Conservation (phyloP, 257 asterid genomes). For the Jacaranda mimosifolia region DNA sequence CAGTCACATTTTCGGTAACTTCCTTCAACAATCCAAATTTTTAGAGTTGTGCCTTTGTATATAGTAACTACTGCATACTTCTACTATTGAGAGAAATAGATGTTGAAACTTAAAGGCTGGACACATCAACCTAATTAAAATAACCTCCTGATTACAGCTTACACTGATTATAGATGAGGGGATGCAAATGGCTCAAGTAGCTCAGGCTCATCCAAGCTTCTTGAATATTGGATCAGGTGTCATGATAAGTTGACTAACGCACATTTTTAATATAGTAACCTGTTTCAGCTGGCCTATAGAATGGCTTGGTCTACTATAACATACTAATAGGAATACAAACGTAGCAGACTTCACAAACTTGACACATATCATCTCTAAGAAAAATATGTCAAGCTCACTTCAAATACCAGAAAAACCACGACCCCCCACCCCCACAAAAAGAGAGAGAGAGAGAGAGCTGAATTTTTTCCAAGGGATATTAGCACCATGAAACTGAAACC, state of each 20-base stretch:
- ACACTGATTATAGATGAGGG: not conserved
- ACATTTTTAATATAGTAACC: not conserved
- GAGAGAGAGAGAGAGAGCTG: not conserved
- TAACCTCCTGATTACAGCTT: not conserved
- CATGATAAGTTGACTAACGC: not conserved
- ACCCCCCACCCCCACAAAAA: too few species aligned
- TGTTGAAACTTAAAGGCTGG: not conserved
- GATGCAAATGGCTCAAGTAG: slow-evolving; percentile 5
- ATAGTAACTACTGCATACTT: too few species aligned
- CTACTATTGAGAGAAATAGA: not conserved
- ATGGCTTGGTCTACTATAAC: not conserved
- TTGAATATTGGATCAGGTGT: not conserved
- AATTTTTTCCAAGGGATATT: not conserved
- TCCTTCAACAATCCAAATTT: too few species aligned
- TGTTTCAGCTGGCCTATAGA: slow-evolving; percentile 4
- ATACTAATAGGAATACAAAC: slow-evolving; percentile 9
- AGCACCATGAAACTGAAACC: slow-evolving; percentile 16
- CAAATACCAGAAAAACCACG: too few species aligned
- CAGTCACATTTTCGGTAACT: too few species aligned
- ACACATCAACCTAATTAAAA: slow-evolving; percentile 1
- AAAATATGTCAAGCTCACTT: slow-evolving; percentile 19
- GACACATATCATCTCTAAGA: slow-evolving; percentile 17
- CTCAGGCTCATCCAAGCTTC: slow-evolving; percentile 15
- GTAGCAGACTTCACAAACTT: not conserved
- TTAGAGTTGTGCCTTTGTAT: too few species aligned